These are phyloP conservation scores for Candida berthetii DNA, from an alignment of 805 yeast species.

Conservation along the genomic window DNA sequence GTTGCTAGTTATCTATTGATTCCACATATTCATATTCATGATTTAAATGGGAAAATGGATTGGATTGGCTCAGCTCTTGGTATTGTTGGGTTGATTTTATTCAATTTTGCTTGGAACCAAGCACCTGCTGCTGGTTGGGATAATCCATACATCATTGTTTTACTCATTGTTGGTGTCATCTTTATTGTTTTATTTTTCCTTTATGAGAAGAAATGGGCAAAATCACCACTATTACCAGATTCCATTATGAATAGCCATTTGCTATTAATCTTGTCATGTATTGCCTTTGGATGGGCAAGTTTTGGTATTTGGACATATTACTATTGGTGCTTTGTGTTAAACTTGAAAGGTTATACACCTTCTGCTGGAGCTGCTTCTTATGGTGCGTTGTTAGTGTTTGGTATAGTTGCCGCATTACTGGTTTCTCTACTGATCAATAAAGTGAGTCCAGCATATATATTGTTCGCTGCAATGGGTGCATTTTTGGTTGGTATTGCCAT, in stretches of 20 bases:
- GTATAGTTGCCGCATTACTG: slow-evolving; percentile 46
- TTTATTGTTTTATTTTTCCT: slow-evolving; percentile 38
- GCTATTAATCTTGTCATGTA: slow-evolving; percentile 40
- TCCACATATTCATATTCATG: slow-evolving; percentile 22
- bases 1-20: slow-evolving; percentile 23
- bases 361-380: slow-evolving; percentile 40
- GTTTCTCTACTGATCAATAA: slow-evolving; percentile 43
- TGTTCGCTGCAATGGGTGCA: slow-evolving; percentile 44
- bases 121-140: slow-evolving; percentile 72
- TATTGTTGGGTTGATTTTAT: slow-evolving; percentile 50
- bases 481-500: slow-evolving; percentile 50
- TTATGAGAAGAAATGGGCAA: slow-evolving; percentile 35
- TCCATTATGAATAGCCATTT: slow-evolving; percentile 38
- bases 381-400: slow-evolving; percentile 42
- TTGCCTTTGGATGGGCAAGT: slow-evolving; percentile 70
- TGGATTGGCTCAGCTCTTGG: slow-evolving; percentile 52
- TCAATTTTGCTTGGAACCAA: slow-evolving; percentile 71
- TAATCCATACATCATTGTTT: slow-evolving; percentile 46
- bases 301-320: slow-evolving; percentile 73
- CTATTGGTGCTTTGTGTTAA: slow-evolving; percentile 44
- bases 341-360: slow-evolving; percentile 42
- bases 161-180: slow-evolving; percentile 45
- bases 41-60: slow-evolving; percentile 30
- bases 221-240: slow-evolving; percentile 48
- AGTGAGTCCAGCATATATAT: slow-evolving; percentile 42